These are phyloP conservation scores for Termitomyces sp. DNA, from an alignment of 768 basidiomycete species.

Conservation along the genomic window DNA sequence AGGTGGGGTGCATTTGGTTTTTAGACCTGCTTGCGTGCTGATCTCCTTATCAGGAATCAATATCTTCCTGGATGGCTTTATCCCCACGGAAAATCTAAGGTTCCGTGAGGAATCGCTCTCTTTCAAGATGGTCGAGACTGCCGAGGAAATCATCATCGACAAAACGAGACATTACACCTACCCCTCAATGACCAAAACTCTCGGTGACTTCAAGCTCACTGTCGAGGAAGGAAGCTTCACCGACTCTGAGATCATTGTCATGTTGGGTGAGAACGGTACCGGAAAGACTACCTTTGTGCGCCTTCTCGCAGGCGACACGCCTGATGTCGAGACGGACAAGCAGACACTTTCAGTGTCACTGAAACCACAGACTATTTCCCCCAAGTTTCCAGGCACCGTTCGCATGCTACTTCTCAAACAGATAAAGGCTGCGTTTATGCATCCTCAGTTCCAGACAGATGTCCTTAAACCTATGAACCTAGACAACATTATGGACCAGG, in stretches of 20 bases:
- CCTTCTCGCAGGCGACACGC: conserved; percentile 87
- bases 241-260: conserved; percentile 99
- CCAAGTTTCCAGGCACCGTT: conserved; percentile 96
- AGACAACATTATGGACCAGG: conserved; percentile 94
- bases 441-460: conserved; percentile 98
- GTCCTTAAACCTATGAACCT: conserved; percentile 97
- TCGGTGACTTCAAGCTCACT: conserved; percentile 92
- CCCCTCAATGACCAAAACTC: conserved; percentile 95
- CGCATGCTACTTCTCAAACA: conserved; percentile 91
- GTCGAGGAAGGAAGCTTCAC: conserved; percentile 89
- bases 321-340: conserved; percentile 80
- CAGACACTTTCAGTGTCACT: conserved; percentile 83
- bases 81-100: conserved; percentile 96
- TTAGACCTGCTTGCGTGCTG: neutral
- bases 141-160: conserved; percentile 82
- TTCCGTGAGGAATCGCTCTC: conserved; percentile 94
- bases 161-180: conserved; percentile 89
- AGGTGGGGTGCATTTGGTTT: conserved; percentile 41
- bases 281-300: conserved; percentile 99
- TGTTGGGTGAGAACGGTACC: conserved; percentile 98
- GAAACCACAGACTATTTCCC: conserved; percentile 98
- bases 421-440: conserved; percentile 96
- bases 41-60: conserved; percentile 71
- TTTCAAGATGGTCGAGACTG: conserved; percentile 97
- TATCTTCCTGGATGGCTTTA: conserved; percentile 98